Conservation (phyloP, 306 rosid genomes). For the Cucumis sativus region DNA sequence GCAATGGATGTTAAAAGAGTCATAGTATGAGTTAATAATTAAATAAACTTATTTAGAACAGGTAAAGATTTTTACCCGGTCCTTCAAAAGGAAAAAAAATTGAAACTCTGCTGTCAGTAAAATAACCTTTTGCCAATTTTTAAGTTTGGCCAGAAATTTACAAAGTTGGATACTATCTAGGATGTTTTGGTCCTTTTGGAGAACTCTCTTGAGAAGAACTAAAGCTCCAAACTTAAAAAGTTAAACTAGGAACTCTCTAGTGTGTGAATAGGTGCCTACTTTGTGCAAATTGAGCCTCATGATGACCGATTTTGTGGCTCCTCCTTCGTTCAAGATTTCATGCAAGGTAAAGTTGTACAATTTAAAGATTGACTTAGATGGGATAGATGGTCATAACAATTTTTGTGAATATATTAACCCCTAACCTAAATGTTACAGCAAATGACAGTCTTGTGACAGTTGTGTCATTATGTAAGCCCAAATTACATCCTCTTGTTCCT, state of each 20-base stretch:
- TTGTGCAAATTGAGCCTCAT: not conserved
- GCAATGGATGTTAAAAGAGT: not conserved
- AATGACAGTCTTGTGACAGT: too few species aligned
- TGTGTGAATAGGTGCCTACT: not conserved
- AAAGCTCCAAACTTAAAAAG: not conserved
- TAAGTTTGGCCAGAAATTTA: too few species aligned
- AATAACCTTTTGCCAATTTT: not conserved
- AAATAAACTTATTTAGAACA: not conserved
- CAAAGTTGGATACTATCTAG: not conserved
- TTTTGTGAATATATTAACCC: not conserved
- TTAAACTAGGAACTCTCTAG: not conserved
- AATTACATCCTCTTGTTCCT: not conserved
- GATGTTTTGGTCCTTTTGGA: not conserved
- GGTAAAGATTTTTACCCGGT: not conserved
- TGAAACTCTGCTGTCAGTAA: not conserved
- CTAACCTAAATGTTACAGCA: not conserved
- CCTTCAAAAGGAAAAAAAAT: not conserved
- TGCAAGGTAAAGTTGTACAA: not conserved
- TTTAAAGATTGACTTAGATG: not conserved
- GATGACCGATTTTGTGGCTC: not conserved
- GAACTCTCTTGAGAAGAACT: not conserved
- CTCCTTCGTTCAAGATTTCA: not conserved
- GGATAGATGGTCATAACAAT: not conserved
- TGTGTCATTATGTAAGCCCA: not conserved
- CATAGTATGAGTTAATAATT: not conserved